Percentiles rank a stretch among this genome's conserved stretches.
These are phyloP conservation scores for Penicillium mononematosum DNA, from an alignment of 495 filamentous ascomycete genomes.

Conservation along the genomic window DNA sequence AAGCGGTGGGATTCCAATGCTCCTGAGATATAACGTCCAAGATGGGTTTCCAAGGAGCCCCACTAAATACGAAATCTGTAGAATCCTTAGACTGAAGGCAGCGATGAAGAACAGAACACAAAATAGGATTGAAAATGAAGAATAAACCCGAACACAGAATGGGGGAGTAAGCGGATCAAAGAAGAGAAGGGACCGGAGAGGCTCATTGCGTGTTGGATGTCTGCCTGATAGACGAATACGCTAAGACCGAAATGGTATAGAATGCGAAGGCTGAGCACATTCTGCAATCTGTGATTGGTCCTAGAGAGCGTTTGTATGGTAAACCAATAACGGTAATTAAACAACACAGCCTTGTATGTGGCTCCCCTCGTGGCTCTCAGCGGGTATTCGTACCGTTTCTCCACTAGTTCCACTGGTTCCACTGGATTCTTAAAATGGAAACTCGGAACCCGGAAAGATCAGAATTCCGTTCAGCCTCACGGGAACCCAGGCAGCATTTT, in stretches of 20 bases:
- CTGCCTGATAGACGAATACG: constrained; percentile 45
- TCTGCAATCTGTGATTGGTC: constrained; percentile 22
- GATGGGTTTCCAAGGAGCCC: constrained; percentile 4
- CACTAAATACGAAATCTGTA: constrained; percentile 2
- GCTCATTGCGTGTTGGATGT: constrained; percentile 38
- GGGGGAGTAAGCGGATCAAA: constrained; percentile 15
- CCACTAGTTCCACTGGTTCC: constrained; percentile 5
- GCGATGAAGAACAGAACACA: constrained; percentile 2
- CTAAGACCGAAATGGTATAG: constrained; percentile 26
- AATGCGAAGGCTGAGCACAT: constrained; percentile 25
- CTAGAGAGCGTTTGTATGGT: background rate
- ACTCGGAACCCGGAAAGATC: constrained; percentile 8
- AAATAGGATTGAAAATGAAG: constrained; percentile 8
- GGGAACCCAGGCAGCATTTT: constrained; percentile 1
- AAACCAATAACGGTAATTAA: constrained; percentile 1
- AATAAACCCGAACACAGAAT: constrained; percentile 11
- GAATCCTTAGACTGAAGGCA: constrained; percentile 12
- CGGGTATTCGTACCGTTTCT: constrained; percentile 13
- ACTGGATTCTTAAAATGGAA: constrained; percentile 23
- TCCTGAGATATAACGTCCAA: constrained; percentile 5
- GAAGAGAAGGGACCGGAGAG: constrained; percentile 21
- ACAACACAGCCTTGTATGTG: background rate
- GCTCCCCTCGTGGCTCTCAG: constrained; percentile 4
- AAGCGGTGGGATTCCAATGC: background rate
- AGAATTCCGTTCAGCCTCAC: constrained; percentile 10